A percentile compares a stretch with the other conserved stretches of the same genome.
Evolutionary conservation across 345 rosid species (phyloP).

Genomic region (Theobroma cacao): DNA sequence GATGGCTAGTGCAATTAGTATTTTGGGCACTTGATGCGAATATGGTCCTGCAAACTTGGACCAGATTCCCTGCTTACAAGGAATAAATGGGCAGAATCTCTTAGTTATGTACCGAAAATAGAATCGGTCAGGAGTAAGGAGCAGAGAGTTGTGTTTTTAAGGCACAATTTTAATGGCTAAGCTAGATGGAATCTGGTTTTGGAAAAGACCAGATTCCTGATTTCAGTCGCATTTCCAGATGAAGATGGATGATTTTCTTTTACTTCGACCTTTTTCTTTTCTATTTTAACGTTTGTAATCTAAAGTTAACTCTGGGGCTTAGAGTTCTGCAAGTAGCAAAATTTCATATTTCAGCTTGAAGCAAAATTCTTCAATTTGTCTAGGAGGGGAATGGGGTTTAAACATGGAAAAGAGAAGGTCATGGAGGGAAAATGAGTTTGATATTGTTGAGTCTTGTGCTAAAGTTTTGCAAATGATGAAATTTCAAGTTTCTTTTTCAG

Average conservation of each 20-base stretch:
- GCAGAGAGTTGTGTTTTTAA: not conserved
- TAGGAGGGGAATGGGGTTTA: no score
- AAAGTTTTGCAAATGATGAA: no score
- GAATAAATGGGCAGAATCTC: not conserved
- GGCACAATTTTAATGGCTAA: not conserved
- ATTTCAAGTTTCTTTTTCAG: no score
- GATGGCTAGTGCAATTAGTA: not conserved
- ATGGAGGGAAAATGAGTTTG: not conserved
- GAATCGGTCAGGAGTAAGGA: not conserved
- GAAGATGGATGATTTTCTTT: not conserved
- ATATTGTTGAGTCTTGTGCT: not conserved
- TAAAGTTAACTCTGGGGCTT: no score
- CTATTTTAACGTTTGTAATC: no score
- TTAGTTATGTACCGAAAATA: not conserved
- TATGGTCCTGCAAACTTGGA: conserved; percentile 6
- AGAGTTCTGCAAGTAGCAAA: no score
- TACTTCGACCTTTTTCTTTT: no score
- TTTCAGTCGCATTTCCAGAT: not conserved
- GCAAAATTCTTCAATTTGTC: no score
- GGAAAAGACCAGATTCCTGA: not conserved
- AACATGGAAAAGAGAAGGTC: no score
- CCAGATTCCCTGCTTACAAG: not conserved
- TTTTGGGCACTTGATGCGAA: not conserved
- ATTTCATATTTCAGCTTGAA: no score
- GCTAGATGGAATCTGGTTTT: not conserved